Percentiles rank a stretch among this genome's conserved stretches.
Conservation (phyloP, 352 stramenopile species). For the Pythium phragmiticola region DNA sequence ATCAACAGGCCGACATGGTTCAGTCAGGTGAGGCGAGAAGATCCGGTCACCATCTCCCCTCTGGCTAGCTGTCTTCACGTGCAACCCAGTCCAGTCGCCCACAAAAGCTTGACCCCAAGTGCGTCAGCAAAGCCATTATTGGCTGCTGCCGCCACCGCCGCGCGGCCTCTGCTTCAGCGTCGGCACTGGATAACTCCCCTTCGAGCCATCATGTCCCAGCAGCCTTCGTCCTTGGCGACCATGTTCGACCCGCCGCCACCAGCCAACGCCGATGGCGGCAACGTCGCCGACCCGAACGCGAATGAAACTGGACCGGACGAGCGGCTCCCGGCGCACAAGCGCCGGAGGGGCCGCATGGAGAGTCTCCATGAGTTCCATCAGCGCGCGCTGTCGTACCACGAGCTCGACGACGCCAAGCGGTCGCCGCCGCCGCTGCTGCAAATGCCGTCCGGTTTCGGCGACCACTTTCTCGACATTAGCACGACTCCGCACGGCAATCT, state of each 20-base stretch:
- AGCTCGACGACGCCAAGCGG: slow-evolving; percentile 19
- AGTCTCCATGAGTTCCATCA: slow-evolving; percentile 86
- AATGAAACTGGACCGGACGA: slow-evolving; percentile 28
- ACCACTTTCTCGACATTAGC: slow-evolving; percentile 15
- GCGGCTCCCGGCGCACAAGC: slow-evolving; percentile 59
- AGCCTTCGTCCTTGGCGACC: slow-evolving; percentile 2
- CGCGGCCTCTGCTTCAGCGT: not conserved
- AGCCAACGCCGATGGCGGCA: not conserved
- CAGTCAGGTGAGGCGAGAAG: not conserved
- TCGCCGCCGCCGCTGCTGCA: slow-evolving; percentile 16
- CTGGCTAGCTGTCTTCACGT: not conserved
- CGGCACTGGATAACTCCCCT: not conserved
- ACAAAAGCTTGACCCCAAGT: not conserved
- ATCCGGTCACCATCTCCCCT: slow-evolving; percentile 6
- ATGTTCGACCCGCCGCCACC: slow-evolving; percentile 11
- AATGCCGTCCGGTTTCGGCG: not conserved
- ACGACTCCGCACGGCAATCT: slow-evolving; percentile 14
- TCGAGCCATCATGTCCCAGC: not conserved
- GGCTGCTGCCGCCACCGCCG: not conserved
- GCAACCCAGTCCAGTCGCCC: not conserved
- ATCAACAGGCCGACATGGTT: no score
- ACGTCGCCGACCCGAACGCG: not conserved
- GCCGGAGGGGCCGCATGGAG: slow-evolving; percentile 63
- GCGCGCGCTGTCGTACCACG: slow-evolving; percentile 57
- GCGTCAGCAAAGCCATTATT: not conserved